These are phyloP conservation scores for Cercospora nicotianae DNA, from an alignment of 2,329 filamentous ascomycete species.

Conservation along the genomic window DNA sequence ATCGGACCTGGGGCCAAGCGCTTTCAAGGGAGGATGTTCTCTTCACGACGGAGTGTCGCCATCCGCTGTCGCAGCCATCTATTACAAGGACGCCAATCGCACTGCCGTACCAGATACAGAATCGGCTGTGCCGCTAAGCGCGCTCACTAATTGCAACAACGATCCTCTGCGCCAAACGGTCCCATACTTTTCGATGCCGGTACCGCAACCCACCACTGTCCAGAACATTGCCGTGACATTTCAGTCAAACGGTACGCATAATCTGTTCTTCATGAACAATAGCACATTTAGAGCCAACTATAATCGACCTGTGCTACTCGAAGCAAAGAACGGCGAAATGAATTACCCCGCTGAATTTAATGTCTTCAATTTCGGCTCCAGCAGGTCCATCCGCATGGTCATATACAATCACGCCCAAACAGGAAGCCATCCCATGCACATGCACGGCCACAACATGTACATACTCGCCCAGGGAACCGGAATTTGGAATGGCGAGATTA, in stretches of 20 bases:
- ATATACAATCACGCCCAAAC: conserved; percentile 41
- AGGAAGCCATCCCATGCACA: conserved; percentile 54
- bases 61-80: conserved; percentile 61
- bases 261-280: conserved; percentile 56
- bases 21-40: conserved; percentile 39
- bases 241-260: conserved; percentile 48
- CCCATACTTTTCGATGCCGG: conserved; percentile 55
- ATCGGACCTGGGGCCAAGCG: conserved; percentile 61
- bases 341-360: conserved; percentile 39
- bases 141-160: conserved; percentile 54
- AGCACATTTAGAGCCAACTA: conserved; percentile 54
- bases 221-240: conserved; percentile 51
- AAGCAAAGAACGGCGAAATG: conserved; percentile 39
- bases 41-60: conserved; percentile 43
- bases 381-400: conserved; percentile 43
- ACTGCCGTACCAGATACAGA: conserved; percentile 44
- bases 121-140: conserved; percentile 50
- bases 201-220: conserved; percentile 47
- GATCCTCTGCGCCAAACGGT: conserved; percentile 55
- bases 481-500: conserved; percentile 41
- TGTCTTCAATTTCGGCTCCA: conserved; percentile 45
- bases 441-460: conserved; percentile 53
- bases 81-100: conserved; percentile 62
- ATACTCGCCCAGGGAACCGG: conserved; percentile 45
- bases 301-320: conserved; percentile 42